phyloP scores from a whole-genome alignment of 2,329 filamentous ascomycete genomes.

The Fusarium sulawesiense region DNA sequence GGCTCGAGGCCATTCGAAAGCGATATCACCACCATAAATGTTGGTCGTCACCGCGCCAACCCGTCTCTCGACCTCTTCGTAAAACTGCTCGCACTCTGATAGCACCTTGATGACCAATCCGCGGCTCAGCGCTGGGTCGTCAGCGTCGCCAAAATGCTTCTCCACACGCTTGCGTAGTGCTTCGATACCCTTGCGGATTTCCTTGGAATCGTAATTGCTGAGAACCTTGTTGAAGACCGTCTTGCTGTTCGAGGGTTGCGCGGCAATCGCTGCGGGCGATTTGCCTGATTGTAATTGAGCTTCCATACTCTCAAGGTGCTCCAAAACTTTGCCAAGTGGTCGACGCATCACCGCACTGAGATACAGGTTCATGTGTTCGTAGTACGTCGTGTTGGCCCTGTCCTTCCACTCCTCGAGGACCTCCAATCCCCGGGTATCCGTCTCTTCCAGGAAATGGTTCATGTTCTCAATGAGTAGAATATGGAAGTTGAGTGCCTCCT shows the following conservation, averaged over 20 bases:
- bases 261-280: constrained; percentile 72
- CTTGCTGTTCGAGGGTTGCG: constrained; percentile 85
- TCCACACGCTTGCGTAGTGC: constrained; percentile 90
- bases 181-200: constrained; percentile 91
- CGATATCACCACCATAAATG: constrained; percentile 72
- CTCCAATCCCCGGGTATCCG: constrained; percentile 78
- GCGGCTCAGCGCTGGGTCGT: constrained; percentile 74
- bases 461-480: constrained; percentile 98
- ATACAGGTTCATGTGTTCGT: constrained; percentile 89
- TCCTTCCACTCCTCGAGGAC: constrained; percentile 86
- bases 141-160: constrained; percentile 95
- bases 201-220: constrained; percentile 81
- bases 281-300: constrained; percentile 72
- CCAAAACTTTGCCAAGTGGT: constrained; percentile 88
- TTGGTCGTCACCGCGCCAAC: constrained; percentile 70
- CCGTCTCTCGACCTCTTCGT: constrained; percentile 69
- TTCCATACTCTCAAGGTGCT: constrained; percentile 92
- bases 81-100: constrained; percentile 71
- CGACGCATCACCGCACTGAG: constrained; percentile 88
- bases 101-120: constrained; percentile 68
- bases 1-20: constrained; percentile 73
- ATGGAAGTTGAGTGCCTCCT: constrained; percentile 96
- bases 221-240: constrained; percentile 88
- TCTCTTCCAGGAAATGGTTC: constrained; percentile 96
- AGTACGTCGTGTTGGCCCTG: constrained; percentile 80